These are phyloP conservation scores for Arbutus unedo DNA, from an alignment of 148 eudicot species.

Conservation along the genomic window DNA sequence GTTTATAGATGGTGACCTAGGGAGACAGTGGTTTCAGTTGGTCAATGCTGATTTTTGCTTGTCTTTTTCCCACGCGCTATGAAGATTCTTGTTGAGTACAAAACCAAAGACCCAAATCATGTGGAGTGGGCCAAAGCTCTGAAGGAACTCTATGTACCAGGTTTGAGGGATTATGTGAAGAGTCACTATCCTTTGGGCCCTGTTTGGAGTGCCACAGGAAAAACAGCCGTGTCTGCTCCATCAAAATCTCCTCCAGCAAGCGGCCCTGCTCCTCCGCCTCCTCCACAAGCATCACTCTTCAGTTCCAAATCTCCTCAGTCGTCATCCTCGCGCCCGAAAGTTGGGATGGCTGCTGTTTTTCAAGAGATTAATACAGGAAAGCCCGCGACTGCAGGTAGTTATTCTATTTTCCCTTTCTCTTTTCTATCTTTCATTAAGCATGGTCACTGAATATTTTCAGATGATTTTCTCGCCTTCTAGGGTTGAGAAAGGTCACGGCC, in stretches of 20 bases:
- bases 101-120: slow-evolving; percentile 80
- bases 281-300: slow-evolving; percentile 81
- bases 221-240: slow-evolving; percentile 50
- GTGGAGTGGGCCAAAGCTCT: slow-evolving; percentile 96
- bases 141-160: slow-evolving; percentile 86
- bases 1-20: background rate
- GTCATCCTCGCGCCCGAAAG: slow-evolving; percentile 71
- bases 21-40: background rate
- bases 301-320: slow-evolving; percentile 59
- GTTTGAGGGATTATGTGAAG: slow-evolving; percentile 92
- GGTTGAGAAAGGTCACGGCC: slow-evolving; percentile 81
- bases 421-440: background rate
- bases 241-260: slow-evolving; percentile 49
- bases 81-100: slow-evolving; percentile 87
- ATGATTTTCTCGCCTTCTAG: slow-evolving; percentile 31
- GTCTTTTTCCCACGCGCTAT: background rate
- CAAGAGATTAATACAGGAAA: slow-evolving; percentile 74
- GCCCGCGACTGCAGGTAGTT: slow-evolving; percentile 63
- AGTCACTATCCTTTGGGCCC: slow-evolving; percentile 84
- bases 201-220: slow-evolving; percentile 81
- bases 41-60: background rate
- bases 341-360: slow-evolving; percentile 92
- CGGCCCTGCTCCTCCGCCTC: slow-evolving; percentile 79
- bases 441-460: slow-evolving; percentile 9
- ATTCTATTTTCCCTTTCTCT: background rate